Conservation (phyloP, 495 filamentous ascomycete genomes). For the Trichoderma asperelloides region DNA sequence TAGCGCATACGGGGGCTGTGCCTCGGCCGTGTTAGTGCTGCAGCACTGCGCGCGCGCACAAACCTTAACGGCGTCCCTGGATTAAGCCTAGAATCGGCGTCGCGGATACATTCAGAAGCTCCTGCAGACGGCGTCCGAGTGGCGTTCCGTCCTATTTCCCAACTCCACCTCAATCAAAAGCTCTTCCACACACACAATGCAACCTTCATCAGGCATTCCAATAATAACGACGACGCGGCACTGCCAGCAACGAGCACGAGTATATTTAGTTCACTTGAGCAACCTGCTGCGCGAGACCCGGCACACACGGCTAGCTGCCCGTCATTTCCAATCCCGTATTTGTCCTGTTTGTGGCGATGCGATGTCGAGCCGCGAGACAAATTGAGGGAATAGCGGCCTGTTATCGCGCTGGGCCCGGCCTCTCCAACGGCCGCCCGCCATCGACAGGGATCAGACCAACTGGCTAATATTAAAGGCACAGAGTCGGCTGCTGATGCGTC, state of each 20-base stretch:
- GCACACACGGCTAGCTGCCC: background rate
- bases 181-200: conserved; percentile 8
- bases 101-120: background rate
- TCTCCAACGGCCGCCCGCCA: background rate
- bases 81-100: background rate
- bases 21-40: background rate
- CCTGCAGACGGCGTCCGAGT: conserved; percentile 7
- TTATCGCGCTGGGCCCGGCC: background rate
- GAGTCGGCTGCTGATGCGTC: conserved; percentile 7
- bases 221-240: background rate
- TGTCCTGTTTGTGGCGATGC: background rate
- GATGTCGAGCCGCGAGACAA: background rate
- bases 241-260: background rate
- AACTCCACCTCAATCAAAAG: conserved; percentile 8
- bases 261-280: background rate
- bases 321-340: background rate
- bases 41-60: background rate
- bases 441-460: background rate
- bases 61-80: conserved; percentile 4
- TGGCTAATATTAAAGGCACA: conserved; percentile 1
- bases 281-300: background rate
- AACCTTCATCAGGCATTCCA: conserved; percentile 5
- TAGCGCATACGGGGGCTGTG: conserved; percentile 5
- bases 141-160: conserved; percentile 7
- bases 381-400: background rate